Evolutionary conservation across 2,329 filamentous ascomycete species (phyloP).

Genomic region (Colletotrichum tofieldiae): DNA sequence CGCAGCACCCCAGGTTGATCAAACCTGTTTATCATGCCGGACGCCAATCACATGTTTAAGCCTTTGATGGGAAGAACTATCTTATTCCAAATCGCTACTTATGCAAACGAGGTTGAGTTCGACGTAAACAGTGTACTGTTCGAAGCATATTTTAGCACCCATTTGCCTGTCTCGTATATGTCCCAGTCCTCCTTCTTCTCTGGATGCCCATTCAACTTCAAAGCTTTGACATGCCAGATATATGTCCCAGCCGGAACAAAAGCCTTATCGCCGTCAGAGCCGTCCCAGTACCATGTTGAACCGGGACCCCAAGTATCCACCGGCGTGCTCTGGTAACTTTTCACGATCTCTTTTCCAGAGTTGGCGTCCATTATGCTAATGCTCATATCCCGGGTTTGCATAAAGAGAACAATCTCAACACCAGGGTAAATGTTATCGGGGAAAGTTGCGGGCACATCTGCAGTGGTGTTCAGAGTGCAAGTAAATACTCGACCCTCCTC

Average conservation of each 20-base stretch:
- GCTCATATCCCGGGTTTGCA: slow-evolving; percentile 1
- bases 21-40: no score
- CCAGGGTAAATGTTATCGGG: slow-evolving; percentile 13
- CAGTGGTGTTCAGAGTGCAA: slow-evolving; percentile 8
- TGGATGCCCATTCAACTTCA: neutral
- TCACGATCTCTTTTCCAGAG: neutral
- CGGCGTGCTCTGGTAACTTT: neutral
- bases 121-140: neutral
- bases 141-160: slow-evolving; percentile 20
- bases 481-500: slow-evolving; percentile 14
- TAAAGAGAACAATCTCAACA: neutral
- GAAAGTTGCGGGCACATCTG: slow-evolving; percentile 16
- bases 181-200: slow-evolving; percentile 6
- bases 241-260: slow-evolving; percentile 17
- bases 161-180: neutral
- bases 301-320: neutral
- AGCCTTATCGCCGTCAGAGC: slow-evolving; percentile 20
- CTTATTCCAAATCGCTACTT: neutral
- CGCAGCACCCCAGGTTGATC: no score
- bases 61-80: neutral
- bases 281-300: slow-evolving; percentile 28
- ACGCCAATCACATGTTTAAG: no score
- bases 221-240: slow-evolving; percentile 17
- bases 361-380: slow-evolving; percentile 15
- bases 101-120: neutral